Evolutionary conservation across 2,329 filamentous ascomycete species (phyloP), one percentile per base, ranked within the genome.

Genomic region (Leptographium wingfieldii): DNA sequence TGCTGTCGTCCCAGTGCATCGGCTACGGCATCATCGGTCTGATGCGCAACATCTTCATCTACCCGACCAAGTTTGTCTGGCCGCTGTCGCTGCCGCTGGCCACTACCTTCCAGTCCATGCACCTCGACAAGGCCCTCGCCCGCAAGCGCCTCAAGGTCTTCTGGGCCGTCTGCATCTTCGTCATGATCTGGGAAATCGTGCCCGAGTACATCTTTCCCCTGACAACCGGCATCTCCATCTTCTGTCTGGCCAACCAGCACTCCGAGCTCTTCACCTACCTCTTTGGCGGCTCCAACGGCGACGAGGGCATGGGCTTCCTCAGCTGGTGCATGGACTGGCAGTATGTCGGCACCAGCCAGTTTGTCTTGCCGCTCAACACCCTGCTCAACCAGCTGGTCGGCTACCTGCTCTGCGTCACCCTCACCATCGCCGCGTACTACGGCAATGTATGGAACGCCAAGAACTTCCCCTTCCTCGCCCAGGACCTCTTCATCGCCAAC

Each of bases 21-120:
- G 77, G 77, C 0, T 80, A 76, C 49, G 78, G 77, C 35, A 67
- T 80, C 51, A 74, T 75, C 5, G 78, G 78, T 14, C 60, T 80
- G 27, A 66, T 80, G 64, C 72, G 78, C 14, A 69, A 72, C 25
- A 69, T 74, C 3, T 65, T 79, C 11, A 71, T 80, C 0, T 75
- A 76, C 61, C 77, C 77, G 1, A 77, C 75, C 19, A 75, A 75
- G 60, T 77, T 80, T 69, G 56, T 77, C n/a, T 77, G 72, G 70
- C 76, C 74, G 1, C 67, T 68, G 58, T 61, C 61, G 48, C 62
- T 68, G n/a, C 66, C 66, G 11, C 59, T 69, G 2, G 66, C 61
- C 16, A 60, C 67, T 12, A 57, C 68, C 33, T 56, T 69, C 49
- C 65, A 68, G 58, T 66, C 68, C 1, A 63, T 69, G 57, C 66